Conservation (phyloP, 2,329 filamentous ascomycete species). For the Ceratocystis albifundus region DNA sequence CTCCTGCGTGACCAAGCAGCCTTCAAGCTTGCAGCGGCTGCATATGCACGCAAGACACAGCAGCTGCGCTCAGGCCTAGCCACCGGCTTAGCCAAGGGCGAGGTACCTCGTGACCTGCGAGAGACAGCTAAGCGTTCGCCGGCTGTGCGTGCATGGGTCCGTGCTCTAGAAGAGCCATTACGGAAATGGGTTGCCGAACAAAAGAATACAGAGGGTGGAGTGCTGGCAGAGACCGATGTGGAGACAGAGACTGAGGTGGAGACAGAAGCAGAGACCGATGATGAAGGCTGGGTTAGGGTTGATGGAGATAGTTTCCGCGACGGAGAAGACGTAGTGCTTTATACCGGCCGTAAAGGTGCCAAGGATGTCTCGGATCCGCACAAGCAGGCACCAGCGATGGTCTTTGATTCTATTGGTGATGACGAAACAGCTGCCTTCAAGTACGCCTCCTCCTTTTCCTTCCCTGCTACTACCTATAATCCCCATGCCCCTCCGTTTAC, state of each 20-base stretch:
- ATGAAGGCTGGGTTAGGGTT: conserved; percentile 87
- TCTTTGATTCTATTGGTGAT: conserved; percentile 68
- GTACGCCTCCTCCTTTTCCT: conserved; percentile 38
- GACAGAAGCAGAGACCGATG: conserved; percentile 46
- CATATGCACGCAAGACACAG: conserved; percentile 37
- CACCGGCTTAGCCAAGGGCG: conserved; percentile 38
- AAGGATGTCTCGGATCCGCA: conserved; percentile 18
- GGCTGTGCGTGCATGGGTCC: conserved; percentile 67
- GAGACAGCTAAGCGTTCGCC: conserved; percentile 68
- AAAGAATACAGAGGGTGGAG: conserved; percentile 24
- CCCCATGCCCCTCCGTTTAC: neutral
- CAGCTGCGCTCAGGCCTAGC: conserved; percentile 34
- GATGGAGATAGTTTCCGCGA: conserved; percentile 49
- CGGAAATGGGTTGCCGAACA: conserved; percentile 57
- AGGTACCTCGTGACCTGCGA: conserved; percentile 68
- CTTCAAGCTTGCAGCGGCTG: conserved; percentile 36
- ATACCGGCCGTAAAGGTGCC: neutral
- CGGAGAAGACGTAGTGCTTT: conserved; percentile 4
- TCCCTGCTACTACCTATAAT: conserved; percentile 11
- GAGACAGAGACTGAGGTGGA: conserved; percentile 25
- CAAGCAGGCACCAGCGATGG: conserved; percentile 44
- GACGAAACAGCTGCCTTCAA: conserved; percentile 72
- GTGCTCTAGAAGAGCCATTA: conserved; percentile 75
- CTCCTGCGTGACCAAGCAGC: conserved; percentile 37
- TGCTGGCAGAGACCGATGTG: conserved; percentile 19